Evolutionary conservation across 345 rosid species (phyloP), one percentile per base, ranked within the genome.

Genomic region (Clausena lansium): DNA sequence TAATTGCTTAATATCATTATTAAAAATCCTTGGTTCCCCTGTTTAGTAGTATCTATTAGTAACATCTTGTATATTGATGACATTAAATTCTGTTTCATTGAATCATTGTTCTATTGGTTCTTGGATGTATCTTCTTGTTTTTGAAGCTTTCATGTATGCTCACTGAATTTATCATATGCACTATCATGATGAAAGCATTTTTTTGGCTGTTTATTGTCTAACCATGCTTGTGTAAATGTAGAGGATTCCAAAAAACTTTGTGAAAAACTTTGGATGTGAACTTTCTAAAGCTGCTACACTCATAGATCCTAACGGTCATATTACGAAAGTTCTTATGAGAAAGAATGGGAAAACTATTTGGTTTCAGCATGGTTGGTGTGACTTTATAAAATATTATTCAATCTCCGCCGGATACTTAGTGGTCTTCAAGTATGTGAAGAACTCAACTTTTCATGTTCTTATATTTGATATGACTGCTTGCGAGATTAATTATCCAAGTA

Each of bases 281-380:
- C 87, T 89, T 10, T 67, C 87, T 58, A 60, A 69, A 74, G 78
- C 74, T 35, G 86, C 79, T 2, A 82, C 73, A 10, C 58, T 89
- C n/a, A 75, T 36, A 14, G 62, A 59, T 27, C 83, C 88, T 14
- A 70, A 81, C 50, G 90, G 92, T 35, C 72, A 28, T 54, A 76
- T 32, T 54, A 85, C 88, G 83, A 71, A 35, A 24, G 80, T 85
- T 19, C 66, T 84, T 35, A 74, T 71, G 36, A 85, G 58, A 57
- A 60, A 32, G 2, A 70, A 62, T n/a, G 62, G 67, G 71, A 66
- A 74, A 22, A 13, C 50, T 50, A 64, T 85, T 63, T 89, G 84
- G 85, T 83, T 88, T 62, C 83, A 88, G 32, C 76, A 80, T 60
- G 88, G 85, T 13, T 88, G 88, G 88, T 75, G 82, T 50, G 77